phyloP scores from a whole-genome alignment of 1,284 basidiomycete genomes.

The Cutaneotrichosporon cutaneum region DNA sequence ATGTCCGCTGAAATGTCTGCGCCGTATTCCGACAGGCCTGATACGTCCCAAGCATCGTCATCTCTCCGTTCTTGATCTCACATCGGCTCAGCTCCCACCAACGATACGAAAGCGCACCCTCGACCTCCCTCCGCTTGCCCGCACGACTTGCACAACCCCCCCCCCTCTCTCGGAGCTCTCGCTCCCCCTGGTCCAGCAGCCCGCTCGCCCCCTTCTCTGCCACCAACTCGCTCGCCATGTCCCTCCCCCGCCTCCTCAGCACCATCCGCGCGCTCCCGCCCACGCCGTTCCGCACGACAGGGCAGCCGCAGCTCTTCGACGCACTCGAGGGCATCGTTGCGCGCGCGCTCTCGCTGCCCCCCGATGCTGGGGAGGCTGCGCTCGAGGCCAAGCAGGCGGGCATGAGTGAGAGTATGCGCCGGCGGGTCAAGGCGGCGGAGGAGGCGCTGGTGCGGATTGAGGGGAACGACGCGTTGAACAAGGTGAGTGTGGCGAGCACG shows the following conservation, averaged over 20 bases:
- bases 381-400: constrained; percentile 15
- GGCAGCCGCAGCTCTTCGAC: constrained; percentile 40
- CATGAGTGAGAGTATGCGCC: constrained; percentile 22
- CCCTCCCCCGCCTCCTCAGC: constrained; percentile 26
- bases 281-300: constrained; percentile 40
- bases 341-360: constrained; percentile 29
- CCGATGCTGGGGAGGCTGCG: constrained; percentile 13
- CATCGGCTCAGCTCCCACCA: too few species aligned
- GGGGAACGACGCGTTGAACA: constrained; percentile 26
- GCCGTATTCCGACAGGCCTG: too few species aligned
- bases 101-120: too few species aligned
- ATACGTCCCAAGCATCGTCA: too few species aligned
- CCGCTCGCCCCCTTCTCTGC: not conserved
- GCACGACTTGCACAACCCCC: too few species aligned
- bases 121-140: too few species aligned
- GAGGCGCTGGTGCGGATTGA: constrained; percentile 29
- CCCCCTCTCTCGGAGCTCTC: too few species aligned
- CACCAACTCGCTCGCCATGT: not conserved
- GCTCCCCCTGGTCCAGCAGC: too few species aligned
- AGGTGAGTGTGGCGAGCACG: constrained; percentile 31
- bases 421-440: constrained; percentile 26
- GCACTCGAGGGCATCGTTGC: constrained; percentile 38
- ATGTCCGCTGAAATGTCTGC: constrained; percentile 1
- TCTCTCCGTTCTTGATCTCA: too few species aligned
- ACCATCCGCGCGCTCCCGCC: constrained; percentile 39